These are phyloP conservation scores for Stylosanthes scabra DNA, from an alignment of 331 rosid species.

Conservation along the genomic window DNA sequence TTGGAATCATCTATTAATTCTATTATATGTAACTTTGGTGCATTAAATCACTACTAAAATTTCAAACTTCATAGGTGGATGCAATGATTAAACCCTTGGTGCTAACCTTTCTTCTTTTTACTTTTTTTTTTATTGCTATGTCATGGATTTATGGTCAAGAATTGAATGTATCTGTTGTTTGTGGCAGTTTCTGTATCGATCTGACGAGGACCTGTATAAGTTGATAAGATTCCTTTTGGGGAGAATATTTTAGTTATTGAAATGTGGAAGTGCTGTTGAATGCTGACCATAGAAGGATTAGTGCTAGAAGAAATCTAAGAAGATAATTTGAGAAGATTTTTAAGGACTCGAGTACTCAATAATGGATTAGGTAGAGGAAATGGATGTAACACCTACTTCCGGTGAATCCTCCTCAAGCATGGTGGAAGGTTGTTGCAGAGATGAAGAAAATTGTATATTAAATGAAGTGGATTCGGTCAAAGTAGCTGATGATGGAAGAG, in stretches of 20 bases:
- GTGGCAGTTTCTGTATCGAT: slow-evolving; percentile 74
- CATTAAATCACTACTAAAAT: not conserved
- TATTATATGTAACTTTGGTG: not conserved
- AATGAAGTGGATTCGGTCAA: slow-evolving; percentile 28
- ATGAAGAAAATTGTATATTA: slow-evolving; percentile 32
- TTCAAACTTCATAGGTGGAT: not conserved
- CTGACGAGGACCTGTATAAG: slow-evolving; percentile 64
- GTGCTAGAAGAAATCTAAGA: slow-evolving; percentile 33
- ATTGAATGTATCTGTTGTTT: slow-evolving; percentile 64
- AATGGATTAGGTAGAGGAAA: slow-evolving; percentile 43
- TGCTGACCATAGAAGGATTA: slow-evolving; percentile 21
- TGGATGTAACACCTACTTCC: slow-evolving; percentile 19
- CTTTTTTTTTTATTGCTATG: too few relatives aligned
- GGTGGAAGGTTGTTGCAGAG: slow-evolving; percentile 39
- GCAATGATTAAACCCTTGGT: too few relatives aligned
- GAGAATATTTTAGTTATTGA: slow-evolving; percentile 61
- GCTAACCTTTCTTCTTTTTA: too few relatives aligned
- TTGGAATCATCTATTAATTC: slow-evolving; percentile 1
- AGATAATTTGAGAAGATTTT: slow-evolving; percentile 34
- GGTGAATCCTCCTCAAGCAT: slow-evolving; percentile 40
- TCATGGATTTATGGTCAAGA: slow-evolving; percentile 54
- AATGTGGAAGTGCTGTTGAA: slow-evolving; percentile 41
- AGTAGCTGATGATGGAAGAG: slow-evolving; percentile 41
- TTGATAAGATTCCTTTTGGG: slow-evolving; percentile 58
- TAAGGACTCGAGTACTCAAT: slow-evolving; percentile 26